phyloP scores from a whole-genome alignment of 2,329 filamentous ascomycete genomes.

The Boeremia exigua region DNA sequence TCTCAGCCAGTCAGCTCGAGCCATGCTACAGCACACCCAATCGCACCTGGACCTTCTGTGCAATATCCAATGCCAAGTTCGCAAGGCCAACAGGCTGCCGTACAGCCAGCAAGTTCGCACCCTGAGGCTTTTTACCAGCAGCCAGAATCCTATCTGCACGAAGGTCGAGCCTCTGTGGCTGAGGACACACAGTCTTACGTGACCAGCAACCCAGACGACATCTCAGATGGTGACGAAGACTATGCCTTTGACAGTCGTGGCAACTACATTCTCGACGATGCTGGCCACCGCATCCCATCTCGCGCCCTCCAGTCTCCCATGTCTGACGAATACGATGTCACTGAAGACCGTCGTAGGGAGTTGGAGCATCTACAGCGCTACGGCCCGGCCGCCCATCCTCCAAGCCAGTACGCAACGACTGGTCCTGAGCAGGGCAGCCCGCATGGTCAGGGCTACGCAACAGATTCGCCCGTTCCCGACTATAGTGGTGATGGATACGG shows the following conservation, averaged over 20 bases:
- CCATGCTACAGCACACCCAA: slow-evolving; percentile 26
- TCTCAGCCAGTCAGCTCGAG: slow-evolving; percentile 26
- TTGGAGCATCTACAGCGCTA: slow-evolving; percentile 56
- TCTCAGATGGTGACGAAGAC: slow-evolving; percentile 47
- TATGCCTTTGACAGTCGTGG: slow-evolving; percentile 46
- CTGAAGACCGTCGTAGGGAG: slow-evolving; percentile 58
- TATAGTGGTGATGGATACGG: slow-evolving; percentile 49
- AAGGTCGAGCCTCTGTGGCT: slow-evolving; percentile 29
- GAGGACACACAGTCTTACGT: slow-evolving; percentile 48
- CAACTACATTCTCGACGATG: slow-evolving; percentile 45
- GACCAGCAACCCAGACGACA: slow-evolving; percentile 41
- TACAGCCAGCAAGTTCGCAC: slow-evolving; percentile 34
- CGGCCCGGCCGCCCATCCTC: slow-evolving; percentile 45
- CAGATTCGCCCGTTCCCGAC: slow-evolving; percentile 29
- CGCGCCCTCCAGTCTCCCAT: slow-evolving; percentile 40
- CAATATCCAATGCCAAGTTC: slow-evolving; percentile 28
- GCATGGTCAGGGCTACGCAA: slow-evolving; percentile 27
- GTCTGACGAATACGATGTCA: slow-evolving; percentile 62
- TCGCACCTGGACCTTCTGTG: slow-evolving; percentile 33
- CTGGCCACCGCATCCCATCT: slow-evolving; percentile 45
- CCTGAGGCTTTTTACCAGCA: slow-evolving; percentile 50
- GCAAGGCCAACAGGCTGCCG: slow-evolving; percentile 29
- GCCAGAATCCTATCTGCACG: slow-evolving; percentile 46
- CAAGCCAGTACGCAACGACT: slow-evolving; percentile 36
- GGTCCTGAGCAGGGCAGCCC: slow-evolving; percentile 23